These are phyloP conservation scores for Hyaloscypha hepaticicola DNA, from an alignment of 495 filamentous ascomycete species.

Conservation along the genomic window DNA sequence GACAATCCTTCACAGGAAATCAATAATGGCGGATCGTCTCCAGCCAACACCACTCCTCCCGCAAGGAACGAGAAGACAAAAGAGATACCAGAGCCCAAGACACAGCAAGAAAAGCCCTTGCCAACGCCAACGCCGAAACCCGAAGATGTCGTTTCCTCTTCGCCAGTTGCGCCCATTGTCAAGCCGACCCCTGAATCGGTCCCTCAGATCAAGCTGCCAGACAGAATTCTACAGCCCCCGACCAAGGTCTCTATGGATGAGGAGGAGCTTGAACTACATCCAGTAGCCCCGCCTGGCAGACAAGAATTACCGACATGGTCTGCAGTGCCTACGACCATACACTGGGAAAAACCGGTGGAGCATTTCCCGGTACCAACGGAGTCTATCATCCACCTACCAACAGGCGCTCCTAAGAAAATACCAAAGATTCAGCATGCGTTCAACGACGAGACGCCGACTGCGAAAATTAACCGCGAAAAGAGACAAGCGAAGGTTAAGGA, in stretches of 20 bases:
- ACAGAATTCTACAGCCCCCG: conserved; percentile 39
- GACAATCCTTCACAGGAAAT: conserved; percentile 6
- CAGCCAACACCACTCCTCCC: not conserved
- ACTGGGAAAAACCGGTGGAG: conserved; percentile 72
- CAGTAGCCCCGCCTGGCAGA: conserved; percentile 27
- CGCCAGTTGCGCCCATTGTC: not conserved
- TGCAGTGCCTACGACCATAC: conserved; percentile 39
- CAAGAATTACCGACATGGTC: conserved; percentile 23
- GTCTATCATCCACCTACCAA: conserved; percentile 73
- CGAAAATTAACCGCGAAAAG: conserved; percentile 59
- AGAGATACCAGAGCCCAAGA: not conserved
- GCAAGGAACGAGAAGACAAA: not conserved
- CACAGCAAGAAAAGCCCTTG: not conserved
- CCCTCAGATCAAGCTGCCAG: conserved; percentile 38
- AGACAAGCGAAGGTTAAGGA: conserved; percentile 69
- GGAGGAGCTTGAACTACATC: conserved; percentile 18
- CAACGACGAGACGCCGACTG: conserved; percentile 57
- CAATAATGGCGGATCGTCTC: conserved; percentile 11
- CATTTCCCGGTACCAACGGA: conserved; percentile 69
- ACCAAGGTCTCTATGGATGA: conserved; percentile 12
- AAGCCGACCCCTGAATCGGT: conserved; percentile 21
- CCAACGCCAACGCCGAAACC: not conserved
- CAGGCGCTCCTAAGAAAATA: conserved; percentile 63
- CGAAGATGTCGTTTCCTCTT: not conserved
- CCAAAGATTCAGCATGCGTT: conserved; percentile 76